Conservation (phyloP, 2,329 filamentous ascomycete genomes). For the Fusarium sp. region DNA sequence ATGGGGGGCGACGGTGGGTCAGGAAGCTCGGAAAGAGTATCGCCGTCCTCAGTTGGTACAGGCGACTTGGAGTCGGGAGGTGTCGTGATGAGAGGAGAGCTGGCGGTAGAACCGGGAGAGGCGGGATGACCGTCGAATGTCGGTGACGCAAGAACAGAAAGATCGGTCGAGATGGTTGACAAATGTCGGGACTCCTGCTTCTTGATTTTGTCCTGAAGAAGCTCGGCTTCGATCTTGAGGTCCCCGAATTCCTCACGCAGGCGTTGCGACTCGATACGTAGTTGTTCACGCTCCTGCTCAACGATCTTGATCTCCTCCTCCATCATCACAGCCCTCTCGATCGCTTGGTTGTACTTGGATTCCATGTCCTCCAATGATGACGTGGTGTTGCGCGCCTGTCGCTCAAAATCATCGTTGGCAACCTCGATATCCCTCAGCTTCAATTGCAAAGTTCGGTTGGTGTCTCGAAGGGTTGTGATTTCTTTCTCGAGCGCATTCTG, state of each 20-base stretch:
- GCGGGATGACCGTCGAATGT: conserved; percentile 77
- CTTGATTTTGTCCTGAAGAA: conserved; percentile 92
- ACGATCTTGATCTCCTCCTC: conserved; percentile 93
- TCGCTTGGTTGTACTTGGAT: conserved; percentile 94
- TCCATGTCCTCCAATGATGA: conserved; percentile 97
- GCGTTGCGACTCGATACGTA: conserved; percentile 91
- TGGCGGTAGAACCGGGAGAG: conserved; percentile 86
- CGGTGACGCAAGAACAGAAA: conserved; percentile 75
- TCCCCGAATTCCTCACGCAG: conserved; percentile 92
- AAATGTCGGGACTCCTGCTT: conserved; percentile 72
- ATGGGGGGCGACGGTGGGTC: conserved; percentile 95
- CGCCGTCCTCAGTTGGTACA: conserved; percentile 60
- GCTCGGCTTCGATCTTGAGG: conserved; percentile 93
- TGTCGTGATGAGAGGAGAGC: conserved; percentile 89
- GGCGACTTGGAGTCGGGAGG: conserved; percentile 79
- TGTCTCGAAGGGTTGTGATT: conserved; percentile 88
- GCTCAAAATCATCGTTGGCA: conserved; percentile 97
- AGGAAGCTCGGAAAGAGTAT: conserved; percentile 71
- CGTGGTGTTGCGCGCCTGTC: conserved; percentile 93
- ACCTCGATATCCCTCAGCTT: conserved; percentile 95
- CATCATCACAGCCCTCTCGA: conserved; percentile 91
- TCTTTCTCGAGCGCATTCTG: conserved; percentile 94
- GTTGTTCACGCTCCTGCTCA: conserved; percentile 88
- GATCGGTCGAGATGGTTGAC: conserved; percentile 69
- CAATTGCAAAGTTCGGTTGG: conserved; percentile 83